phyloP scores from a whole-genome alignment of 306 rosid genomes.

The Cicer pinnatifidum region DNA sequence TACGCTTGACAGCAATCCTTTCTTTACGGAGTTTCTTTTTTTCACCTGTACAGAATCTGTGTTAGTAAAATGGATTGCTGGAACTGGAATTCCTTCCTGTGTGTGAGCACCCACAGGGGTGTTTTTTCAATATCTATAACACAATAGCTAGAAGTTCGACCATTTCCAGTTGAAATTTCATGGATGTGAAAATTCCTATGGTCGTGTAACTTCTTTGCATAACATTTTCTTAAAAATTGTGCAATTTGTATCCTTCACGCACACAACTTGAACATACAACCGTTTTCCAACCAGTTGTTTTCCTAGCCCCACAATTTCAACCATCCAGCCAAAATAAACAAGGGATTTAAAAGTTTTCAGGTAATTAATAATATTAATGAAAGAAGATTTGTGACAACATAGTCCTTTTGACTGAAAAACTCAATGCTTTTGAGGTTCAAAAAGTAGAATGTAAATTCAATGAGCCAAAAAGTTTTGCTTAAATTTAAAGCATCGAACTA shows the following conservation, averaged over 20 bases:
- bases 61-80: constrained; percentile 33
- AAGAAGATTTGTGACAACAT: neutral
- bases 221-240: neutral
- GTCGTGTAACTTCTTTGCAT: constrained; percentile 21
- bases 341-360: constrained; percentile 3
- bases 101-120: neutral
- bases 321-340: constrained; percentile 36
- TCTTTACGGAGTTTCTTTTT: constrained; percentile 84
- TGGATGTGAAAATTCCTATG: constrained; percentile 7
- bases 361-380: constrained; percentile 13
- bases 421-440: constrained; percentile 26
- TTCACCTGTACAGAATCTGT: constrained; percentile 57
- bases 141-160: constrained; percentile 10
- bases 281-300: neutral
- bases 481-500: constrained; percentile 39
- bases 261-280: neutral
- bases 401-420: constrained; percentile 28
- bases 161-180: constrained; percentile 35
- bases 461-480: constrained; percentile 11
- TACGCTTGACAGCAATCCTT: constrained; percentile 68
- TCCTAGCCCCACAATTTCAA: constrained; percentile 5
- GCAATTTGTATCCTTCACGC: neutral
- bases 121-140: neutral
- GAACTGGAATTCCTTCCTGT: constrained; percentile 20
- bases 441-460: constrained; percentile 39